Evolutionary conservation across 495 filamentous ascomycete species (phyloP), one percentile per base, ranked within the genome.

Genomic region (Pyronema domesticum): DNA sequence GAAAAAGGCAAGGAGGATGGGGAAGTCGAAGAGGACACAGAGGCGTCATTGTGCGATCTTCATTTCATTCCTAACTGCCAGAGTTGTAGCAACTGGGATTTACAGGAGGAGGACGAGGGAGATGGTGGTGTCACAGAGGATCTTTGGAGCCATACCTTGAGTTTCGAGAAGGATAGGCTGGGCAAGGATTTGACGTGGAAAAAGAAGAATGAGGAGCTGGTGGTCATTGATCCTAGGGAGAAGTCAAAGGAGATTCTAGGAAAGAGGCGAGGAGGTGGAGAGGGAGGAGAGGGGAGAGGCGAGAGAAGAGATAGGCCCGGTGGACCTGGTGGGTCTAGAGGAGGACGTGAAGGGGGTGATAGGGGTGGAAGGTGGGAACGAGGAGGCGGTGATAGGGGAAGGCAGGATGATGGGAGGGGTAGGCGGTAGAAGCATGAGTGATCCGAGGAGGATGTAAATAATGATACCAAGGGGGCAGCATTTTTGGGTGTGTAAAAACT

Each of bases 11-110:
- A 58, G 37, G 68, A 63, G 6, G 61, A 59, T n/a, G 62, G 44
- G 0, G 59, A 62, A 0, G 69, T 64, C 11, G 67, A 65, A n/a
- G 75, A 79, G 43, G 81, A 85, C 45, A 79, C 78, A 56, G 84
- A 89, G 66, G 74, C 75, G 0, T 73, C 74, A 40, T 71, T 93
- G 13, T 95, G 88, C 63, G 86, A 95, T 64, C 72, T 95, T 4
- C 88, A 95, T 61, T 95, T 95, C 70, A 89, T 96, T 60, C 81
- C 81, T 7, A 81, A 88, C 58, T 99, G 91, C 67, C 83, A 93
- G 56, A 94, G 85, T 37, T 99, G 91, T 68, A 73, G 77, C 48
- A 73, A 80, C 0, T 95, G 89, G 85, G 80, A 86, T 55, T 72
- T 71, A 35, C 70, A 70, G 14, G 74, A 68, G 14, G 68, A 67